These are phyloP conservation scores for Uromyces viciae-fabae DNA, from an alignment of 1,284 basidiomycete genomes.

Conservation along the genomic window DNA sequence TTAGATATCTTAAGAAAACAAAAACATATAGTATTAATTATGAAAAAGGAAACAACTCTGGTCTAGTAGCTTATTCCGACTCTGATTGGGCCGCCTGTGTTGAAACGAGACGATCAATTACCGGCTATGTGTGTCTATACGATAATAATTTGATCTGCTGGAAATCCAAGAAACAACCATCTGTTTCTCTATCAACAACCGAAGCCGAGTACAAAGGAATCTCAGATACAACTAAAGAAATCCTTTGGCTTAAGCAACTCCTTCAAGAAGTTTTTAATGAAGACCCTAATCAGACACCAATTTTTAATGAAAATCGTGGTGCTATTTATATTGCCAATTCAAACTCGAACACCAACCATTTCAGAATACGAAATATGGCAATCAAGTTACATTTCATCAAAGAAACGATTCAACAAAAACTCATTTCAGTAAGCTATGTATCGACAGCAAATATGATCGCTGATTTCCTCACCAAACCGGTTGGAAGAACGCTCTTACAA, in stretches of 20 bases:
- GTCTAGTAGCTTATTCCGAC: background rate
- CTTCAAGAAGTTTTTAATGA: too few species aligned
- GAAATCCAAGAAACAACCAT: background rate
- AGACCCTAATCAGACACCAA: too few species aligned
- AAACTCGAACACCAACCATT: too few species aligned
- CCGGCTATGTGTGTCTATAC: background rate
- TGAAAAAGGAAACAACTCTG: background rate
- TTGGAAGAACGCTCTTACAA: too few species aligned
- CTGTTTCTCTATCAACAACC: background rate
- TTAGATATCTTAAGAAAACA: background rate
- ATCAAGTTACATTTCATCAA: too few species aligned
- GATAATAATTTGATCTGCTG: background rate
- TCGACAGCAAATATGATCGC: too few species aligned
- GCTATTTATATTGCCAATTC: too few species aligned
- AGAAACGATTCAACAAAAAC: too few species aligned
- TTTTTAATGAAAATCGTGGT: too few species aligned
- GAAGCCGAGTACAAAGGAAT: background rate
- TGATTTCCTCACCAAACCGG: too few species aligned
- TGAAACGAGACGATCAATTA: background rate
- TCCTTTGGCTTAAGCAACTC: background rate
- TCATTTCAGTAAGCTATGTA: too few species aligned
- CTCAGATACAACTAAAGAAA: background rate
- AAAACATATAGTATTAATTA: background rate
- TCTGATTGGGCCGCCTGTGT: background rate
- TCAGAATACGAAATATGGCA: too few species aligned